A percentile compares a stretch with the other conserved stretches of the same genome.
Evolutionary conservation across 2,329 filamentous ascomycete genomes (phyloP).

Genomic region (Colletotrichum scovillei): DNA sequence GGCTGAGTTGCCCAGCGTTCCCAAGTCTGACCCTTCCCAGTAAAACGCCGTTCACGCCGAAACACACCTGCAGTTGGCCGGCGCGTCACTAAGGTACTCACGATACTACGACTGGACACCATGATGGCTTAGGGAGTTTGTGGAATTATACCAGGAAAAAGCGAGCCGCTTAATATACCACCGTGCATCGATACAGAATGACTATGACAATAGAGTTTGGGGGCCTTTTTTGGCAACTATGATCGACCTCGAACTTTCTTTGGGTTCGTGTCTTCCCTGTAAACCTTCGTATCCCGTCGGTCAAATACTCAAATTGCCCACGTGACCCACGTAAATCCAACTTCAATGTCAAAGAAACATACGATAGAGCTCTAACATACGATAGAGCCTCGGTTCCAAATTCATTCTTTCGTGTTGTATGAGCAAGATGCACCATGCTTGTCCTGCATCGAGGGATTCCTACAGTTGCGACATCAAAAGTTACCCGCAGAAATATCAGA

Average conservation of each 20-base stretch:
- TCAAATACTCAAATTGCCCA: no score
- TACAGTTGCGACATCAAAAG: neutral
- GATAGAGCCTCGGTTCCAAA: neutral
- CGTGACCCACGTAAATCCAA: neutral
- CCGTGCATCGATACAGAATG: neutral
- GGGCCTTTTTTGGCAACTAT: neutral
- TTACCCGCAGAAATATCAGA: neutral
- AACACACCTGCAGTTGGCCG: no score
- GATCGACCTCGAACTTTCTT: neutral
- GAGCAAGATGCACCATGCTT: neutral
- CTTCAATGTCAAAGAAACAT: neutral
- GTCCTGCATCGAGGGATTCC: neutral
- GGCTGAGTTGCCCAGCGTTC: conserved; percentile 49
- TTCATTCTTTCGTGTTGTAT: neutral
- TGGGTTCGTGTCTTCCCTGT: neutral
- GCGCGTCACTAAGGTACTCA: neutral
- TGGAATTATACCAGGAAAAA: conserved; percentile 2
- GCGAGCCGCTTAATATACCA: neutral
- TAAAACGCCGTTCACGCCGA: neutral
- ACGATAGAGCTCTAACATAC: neutral
- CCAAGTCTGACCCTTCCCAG: conserved; percentile 44
- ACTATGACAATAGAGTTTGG: neutral
- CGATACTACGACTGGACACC: neutral
- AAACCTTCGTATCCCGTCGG: neutral
- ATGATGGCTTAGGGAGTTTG: neutral